Conservation (phyloP, 768 basidiomycete species). For the Fomitopsis serialis region DNA sequence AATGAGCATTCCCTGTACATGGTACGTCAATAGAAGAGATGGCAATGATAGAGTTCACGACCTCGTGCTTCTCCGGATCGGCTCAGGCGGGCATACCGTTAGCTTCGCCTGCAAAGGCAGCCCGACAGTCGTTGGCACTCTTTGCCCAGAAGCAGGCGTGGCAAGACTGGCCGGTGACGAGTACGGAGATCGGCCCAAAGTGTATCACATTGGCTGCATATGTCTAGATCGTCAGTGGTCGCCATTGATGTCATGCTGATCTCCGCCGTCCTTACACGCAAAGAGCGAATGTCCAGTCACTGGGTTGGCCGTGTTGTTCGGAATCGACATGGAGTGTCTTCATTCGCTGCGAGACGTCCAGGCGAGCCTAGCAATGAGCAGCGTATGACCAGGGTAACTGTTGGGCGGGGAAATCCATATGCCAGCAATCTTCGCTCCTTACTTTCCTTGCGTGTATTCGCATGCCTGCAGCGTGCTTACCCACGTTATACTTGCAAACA, state of each 20-base stretch:
- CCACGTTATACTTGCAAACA: no score
- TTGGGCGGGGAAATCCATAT: no score
- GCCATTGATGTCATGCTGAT: constrained; percentile 2
- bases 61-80: constrained; percentile 2
- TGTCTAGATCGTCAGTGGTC: background rate
- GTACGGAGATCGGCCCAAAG: background rate
- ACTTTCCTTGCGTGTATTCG: no score
- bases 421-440: no score
- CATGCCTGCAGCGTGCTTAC: no score
- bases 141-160: background rate
- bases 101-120: background rate
- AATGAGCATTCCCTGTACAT: background rate
- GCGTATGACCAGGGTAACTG: no score
- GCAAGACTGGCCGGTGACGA: background rate
- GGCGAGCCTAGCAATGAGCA: no score
- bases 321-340: no score
- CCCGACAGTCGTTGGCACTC: background rate
- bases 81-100: background rate
- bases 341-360: no score
- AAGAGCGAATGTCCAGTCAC: background rate
- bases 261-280: background rate
- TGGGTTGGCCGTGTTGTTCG: no score
- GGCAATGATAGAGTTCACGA: background rate
- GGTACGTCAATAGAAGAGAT: background rate
- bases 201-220: background rate